Percentiles rank a stretch among this genome's conserved stretches.
phyloP scores from a whole-genome alignment of 345 rosid species.

The Passiflora organensis region DNA sequence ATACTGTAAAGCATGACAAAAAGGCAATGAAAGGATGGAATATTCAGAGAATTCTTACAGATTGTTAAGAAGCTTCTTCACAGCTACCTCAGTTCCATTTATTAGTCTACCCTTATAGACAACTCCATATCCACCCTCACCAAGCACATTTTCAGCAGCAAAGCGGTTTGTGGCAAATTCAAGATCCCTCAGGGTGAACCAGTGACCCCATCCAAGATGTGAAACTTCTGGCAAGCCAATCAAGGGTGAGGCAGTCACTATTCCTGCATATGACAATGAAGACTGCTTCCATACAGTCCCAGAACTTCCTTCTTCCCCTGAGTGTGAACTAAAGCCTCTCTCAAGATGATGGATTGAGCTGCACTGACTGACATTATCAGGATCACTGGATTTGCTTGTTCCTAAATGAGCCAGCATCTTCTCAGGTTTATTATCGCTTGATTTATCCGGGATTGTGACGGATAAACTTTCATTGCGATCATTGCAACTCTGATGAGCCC shows the following conservation, averaged over 20 bases:
- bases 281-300: constrained; percentile 49
- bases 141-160: constrained; percentile 71
- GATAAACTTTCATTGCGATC: constrained; percentile 46
- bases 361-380: constrained; percentile 70
- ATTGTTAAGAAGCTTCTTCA: constrained; percentile 93
- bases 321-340: constrained; percentile 64
- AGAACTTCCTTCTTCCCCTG: constrained; percentile 90
- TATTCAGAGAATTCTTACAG: constrained; percentile 43
- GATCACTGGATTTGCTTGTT: constrained; percentile 71
- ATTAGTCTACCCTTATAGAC: constrained; percentile 79
- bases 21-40: constrained; percentile 1
- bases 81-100: constrained; percentile 93
- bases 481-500: constrained; percentile 38
- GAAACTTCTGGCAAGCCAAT: constrained; percentile 89
- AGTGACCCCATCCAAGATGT: constrained; percentile 99
- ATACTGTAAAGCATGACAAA: neutral
- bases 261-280: constrained; percentile 46
- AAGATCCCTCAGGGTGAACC: constrained; percentile 98
- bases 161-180: constrained; percentile 77
- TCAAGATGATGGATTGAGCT: constrained; percentile 65
- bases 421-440: constrained; percentile 44
- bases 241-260: constrained; percentile 77
- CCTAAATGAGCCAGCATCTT: constrained; percentile 52
- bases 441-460: constrained; percentile 48
- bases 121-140: constrained; percentile 98